Evolutionary conservation across 108 stramenopile genomes (phyloP).

Genomic region (Stephanodiscus triporus): DNA sequence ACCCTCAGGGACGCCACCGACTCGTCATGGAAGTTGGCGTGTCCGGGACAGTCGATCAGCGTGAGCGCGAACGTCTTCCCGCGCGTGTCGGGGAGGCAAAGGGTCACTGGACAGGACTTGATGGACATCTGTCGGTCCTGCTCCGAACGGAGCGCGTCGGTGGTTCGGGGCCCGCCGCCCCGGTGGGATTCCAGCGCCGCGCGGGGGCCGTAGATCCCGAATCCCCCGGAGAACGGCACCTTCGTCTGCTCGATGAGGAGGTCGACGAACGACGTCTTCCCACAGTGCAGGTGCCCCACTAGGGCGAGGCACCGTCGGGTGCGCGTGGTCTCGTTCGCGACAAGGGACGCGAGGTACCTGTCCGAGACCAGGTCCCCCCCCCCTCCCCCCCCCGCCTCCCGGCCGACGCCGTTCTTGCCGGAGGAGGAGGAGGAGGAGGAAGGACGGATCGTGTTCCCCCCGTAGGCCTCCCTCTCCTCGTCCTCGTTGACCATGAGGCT

Average conservation of each 20-base stretch:
- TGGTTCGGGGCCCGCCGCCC: slow-evolving; percentile 66
- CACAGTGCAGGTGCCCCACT: slow-evolving; percentile 95
- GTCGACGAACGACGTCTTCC: slow-evolving; percentile 94
- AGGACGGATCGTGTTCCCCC: slow-evolving; percentile 36
- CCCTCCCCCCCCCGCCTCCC: background rate
- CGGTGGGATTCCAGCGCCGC: slow-evolving; percentile 48
- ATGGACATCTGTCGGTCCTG: slow-evolving; percentile 94
- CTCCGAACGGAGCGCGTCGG: slow-evolving; percentile 91
- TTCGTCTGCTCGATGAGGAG: slow-evolving; percentile 73
- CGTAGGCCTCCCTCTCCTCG: slow-evolving; percentile 42
- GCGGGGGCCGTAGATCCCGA: slow-evolving; percentile 44
- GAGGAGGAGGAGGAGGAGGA: background rate
- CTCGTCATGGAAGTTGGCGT: slow-evolving; percentile 95
- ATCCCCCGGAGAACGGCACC: slow-evolving; percentile 36
- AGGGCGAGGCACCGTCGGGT: slow-evolving; percentile 87
- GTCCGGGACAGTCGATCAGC: slow-evolving; percentile 95
- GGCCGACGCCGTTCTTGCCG: background rate
- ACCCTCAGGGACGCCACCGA: slow-evolving; percentile 84
- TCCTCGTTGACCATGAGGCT: slow-evolving; percentile 45
- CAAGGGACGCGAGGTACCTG: slow-evolving; percentile 60
- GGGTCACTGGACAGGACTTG: slow-evolving; percentile 87
- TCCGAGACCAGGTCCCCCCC: slow-evolving; percentile 56
- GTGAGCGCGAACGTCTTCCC: slow-evolving; percentile 92
- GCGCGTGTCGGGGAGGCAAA: slow-evolving; percentile 81
- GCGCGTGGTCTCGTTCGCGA: slow-evolving; percentile 74